phyloP scores from a whole-genome alignment of 768 basidiomycete genomes.

The Naganishia randhawae region DNA sequence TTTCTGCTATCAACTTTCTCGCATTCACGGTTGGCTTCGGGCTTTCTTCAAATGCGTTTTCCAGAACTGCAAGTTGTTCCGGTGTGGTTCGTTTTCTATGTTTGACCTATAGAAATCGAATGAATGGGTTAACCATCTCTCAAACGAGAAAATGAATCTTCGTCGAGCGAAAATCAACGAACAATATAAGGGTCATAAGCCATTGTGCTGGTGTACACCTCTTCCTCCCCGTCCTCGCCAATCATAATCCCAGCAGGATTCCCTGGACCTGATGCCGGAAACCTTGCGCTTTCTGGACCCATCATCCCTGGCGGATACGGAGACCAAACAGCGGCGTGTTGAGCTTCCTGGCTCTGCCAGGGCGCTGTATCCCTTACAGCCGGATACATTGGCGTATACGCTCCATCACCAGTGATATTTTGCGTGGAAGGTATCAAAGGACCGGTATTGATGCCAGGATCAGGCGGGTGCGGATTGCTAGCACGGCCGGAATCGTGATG shows the following conservation, averaged over 20 bases:
- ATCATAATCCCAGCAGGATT: background rate
- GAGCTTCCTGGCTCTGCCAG: background rate
- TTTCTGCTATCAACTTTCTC: conserved; percentile 71
- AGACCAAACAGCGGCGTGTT: background rate
- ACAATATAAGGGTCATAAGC: conserved; percentile 10
- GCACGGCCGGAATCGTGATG: background rate
- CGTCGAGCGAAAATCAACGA: no score
- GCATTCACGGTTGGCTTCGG: conserved; percentile 78
- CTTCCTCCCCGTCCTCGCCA: conserved; percentile 8
- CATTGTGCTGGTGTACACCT: conserved; percentile 1
- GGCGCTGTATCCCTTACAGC: background rate
- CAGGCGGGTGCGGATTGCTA: background rate
- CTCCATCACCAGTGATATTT: background rate
- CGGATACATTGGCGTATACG: background rate
- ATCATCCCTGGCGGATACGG: background rate
- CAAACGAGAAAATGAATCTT: no score
- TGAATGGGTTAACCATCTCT: background rate
- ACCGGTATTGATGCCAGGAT: background rate
- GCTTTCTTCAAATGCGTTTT: conserved; percentile 77
- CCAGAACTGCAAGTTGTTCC: conserved; percentile 81
- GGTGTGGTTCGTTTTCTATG: conserved; percentile 86
- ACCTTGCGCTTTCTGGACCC: background rate
- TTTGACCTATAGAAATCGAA: conserved; percentile 65
- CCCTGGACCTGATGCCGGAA: background rate
- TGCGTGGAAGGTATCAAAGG: background rate